A percentile compares a stretch with the other conserved stretches of the same genome.
Evolutionary conservation across 495 filamentous ascomycete species (phyloP).

Genomic region (Lasiosphaeria ovina): DNA sequence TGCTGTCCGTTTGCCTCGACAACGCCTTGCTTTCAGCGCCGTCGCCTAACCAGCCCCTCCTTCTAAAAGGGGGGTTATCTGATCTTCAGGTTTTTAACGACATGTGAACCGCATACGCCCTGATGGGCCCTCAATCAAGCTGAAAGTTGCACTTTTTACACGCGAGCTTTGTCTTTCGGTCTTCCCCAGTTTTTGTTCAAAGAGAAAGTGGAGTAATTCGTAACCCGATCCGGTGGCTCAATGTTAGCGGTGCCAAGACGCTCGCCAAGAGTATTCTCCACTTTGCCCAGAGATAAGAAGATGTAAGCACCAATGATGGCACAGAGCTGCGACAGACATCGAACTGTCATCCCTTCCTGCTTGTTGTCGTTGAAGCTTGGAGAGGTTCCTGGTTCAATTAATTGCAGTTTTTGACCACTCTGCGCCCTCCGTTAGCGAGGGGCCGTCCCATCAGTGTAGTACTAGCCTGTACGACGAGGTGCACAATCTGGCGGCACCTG

Average conservation of each 20-base stretch:
- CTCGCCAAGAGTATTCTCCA: slow-evolving; percentile 1
- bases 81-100: background rate
- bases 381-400: background rate
- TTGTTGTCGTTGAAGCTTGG: no score
- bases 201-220: background rate
- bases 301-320: background rate
- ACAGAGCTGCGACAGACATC: slow-evolving; percentile 5
- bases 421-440: slow-evolving; percentile 12
- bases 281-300: slow-evolving; percentile 17
- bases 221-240: slow-evolving; percentile 1
- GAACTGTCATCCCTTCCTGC: slow-evolving; percentile 1
- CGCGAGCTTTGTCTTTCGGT: background rate
- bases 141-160: background rate
- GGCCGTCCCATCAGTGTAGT: background rate
- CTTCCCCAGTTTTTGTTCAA: background rate
- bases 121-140: background rate
- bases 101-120: background rate
- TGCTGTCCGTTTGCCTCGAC: background rate
- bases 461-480: no score
- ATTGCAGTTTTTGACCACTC: slow-evolving; percentile 4
- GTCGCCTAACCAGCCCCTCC: background rate
- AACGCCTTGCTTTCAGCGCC: background rate
- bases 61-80: background rate
- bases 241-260: background rate
- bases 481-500: no score